Evolutionary conservation across 768 basidiomycete species (phyloP).

Genomic region (Leccinum variicolor): DNA sequence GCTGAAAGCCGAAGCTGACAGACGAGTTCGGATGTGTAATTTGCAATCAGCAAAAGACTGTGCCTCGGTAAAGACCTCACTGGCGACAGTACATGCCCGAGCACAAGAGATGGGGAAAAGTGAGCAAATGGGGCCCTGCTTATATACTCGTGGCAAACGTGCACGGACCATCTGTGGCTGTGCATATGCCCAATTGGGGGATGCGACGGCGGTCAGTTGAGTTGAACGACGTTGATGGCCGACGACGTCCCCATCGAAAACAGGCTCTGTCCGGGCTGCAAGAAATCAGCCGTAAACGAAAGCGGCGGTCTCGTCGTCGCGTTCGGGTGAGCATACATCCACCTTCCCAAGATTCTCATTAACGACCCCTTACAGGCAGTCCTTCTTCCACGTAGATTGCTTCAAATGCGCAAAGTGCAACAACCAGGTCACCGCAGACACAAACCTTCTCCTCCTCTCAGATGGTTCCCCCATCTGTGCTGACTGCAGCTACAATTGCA

Average conservation of each 20-base stretch:
- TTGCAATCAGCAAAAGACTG: slow-evolving; percentile 96
- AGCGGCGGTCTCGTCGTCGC: slow-evolving; percentile 88
- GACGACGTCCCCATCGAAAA: slow-evolving; percentile 39
- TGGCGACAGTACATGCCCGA: slow-evolving; percentile 94
- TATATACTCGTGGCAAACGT: slow-evolving; percentile 5
- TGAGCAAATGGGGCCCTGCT: not conserved
- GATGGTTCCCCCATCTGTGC: slow-evolving; percentile 97
- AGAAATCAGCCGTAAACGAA: slow-evolving; percentile 74
- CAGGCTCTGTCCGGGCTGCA: slow-evolving; percentile 79
- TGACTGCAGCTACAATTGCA: slow-evolving; percentile 93
- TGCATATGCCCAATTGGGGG: not conserved
- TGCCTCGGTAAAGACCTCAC: slow-evolving; percentile 95
- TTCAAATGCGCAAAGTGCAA: slow-evolving; percentile 97
- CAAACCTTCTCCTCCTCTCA: slow-evolving; percentile 92
- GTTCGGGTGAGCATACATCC: slow-evolving; percentile 69
- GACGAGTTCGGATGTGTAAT: slow-evolving; percentile 96
- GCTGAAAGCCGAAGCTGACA: slow-evolving; percentile 83
- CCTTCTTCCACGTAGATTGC: slow-evolving; percentile 92
- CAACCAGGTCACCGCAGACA: slow-evolving; percentile 91
- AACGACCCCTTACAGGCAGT: slow-evolving; percentile 53
- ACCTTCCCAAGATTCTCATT: not conserved
- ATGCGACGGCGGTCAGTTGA: not conserved
- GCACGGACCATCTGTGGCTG: slow-evolving; percentile 23
- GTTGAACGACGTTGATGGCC: slow-evolving; percentile 12
- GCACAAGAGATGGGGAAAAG: slow-evolving; percentile 75